phyloP scores from a whole-genome alignment of 345 rosid species.

The Eucalyptus cladocalyx region DNA sequence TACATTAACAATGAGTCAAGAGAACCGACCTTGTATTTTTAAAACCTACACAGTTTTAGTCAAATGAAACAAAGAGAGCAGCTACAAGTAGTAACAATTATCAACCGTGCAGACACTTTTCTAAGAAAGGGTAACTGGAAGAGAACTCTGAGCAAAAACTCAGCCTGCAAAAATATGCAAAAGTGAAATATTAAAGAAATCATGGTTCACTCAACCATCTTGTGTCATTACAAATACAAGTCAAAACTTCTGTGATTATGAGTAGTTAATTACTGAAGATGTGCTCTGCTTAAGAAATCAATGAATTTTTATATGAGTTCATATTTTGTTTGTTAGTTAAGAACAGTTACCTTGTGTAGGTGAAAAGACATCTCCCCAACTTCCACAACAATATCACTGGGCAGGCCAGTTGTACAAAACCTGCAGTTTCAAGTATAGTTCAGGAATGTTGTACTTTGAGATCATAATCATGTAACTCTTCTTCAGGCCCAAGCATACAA shows the following conservation, averaged over 20 bases:
- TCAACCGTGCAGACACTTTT: neutral
- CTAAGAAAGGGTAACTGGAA: neutral
- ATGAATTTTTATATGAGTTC: neutral
- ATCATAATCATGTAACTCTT: neutral
- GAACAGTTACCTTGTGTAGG: slow-evolving; percentile 78
- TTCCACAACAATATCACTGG: slow-evolving; percentile 81
- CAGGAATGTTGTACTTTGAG: neutral
- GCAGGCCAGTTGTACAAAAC: slow-evolving; percentile 98
- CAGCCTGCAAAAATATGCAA: neutral
- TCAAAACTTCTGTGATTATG: neutral
- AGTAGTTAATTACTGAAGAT: neutral
- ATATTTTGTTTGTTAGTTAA: neutral
- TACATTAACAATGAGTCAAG: neutral
- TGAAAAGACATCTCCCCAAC: slow-evolving; percentile 94
- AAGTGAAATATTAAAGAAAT: neutral
- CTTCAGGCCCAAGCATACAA: neutral
- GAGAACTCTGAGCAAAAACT: neutral
- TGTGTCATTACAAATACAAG: neutral
- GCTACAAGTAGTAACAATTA: neutral
- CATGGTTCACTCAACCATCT: neutral
- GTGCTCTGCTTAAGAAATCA: neutral
- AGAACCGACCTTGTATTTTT: neutral
- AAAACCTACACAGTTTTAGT: neutral
- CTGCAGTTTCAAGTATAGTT: slow-evolving; percentile 12
- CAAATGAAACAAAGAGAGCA: neutral